phyloP scores from a whole-genome alignment of 345 rosid genomes.

The Eucalyptus pauciflora region DNA sequence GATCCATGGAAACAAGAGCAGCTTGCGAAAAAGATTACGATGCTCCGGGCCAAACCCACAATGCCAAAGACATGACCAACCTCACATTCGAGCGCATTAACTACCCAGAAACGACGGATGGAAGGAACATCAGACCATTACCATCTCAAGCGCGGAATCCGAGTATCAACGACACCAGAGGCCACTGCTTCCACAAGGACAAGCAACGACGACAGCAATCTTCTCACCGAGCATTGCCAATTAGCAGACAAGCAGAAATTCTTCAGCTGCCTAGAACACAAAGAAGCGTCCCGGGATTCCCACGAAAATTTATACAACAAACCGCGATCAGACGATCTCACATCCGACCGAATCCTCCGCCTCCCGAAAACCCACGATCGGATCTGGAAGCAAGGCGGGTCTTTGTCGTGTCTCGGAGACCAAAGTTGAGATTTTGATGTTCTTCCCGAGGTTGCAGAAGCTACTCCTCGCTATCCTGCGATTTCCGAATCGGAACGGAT shows the following conservation, averaged over 20 bases:
- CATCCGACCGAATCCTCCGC: background rate
- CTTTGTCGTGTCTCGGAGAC: background rate
- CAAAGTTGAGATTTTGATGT: background rate
- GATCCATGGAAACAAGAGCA: background rate
- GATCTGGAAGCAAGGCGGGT: background rate
- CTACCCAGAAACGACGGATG: background rate
- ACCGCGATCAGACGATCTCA: background rate
- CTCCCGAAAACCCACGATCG: background rate
- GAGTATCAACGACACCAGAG: background rate
- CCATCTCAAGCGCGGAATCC: background rate
- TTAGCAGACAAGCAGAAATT: accelerated
- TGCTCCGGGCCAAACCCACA: background rate
- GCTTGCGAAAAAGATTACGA: background rate
- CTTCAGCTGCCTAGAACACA: background rate
- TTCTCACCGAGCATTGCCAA: background rate
- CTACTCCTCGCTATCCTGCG: too few species aligned
- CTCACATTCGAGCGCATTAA: background rate
- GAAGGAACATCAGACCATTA: background rate
- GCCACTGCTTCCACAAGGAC: background rate
- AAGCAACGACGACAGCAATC: background rate
- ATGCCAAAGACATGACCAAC: background rate
- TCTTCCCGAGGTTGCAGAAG: background rate
- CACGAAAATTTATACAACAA: background rate
- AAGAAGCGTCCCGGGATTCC: background rate
- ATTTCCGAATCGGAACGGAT: too few species aligned